These are phyloP conservation scores for Kwoniella dendrophila DNA, from an alignment of 768 basidiomycete genomes.

Conservation along the genomic window DNA sequence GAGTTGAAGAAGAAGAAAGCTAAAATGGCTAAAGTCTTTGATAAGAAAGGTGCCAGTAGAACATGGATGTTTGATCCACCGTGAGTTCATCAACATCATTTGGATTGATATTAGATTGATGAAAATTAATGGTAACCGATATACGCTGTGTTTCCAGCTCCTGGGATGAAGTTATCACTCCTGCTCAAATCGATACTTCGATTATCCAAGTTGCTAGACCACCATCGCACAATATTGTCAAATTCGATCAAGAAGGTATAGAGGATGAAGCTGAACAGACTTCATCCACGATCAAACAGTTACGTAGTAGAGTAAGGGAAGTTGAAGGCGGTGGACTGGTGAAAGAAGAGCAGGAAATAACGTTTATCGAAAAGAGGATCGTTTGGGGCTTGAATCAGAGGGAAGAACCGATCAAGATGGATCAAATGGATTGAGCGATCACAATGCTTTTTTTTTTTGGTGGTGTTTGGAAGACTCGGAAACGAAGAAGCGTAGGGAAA, in stretches of 20 bases:
- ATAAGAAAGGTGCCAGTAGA: constrained; percentile 13
- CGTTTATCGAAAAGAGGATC: constrained; percentile 28
- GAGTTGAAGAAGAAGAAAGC: constrained; percentile 22
- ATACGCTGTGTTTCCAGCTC: not conserved
- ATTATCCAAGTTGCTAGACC: constrained; percentile 5
- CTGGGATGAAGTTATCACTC: constrained; percentile 3
- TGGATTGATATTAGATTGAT: not conserved
- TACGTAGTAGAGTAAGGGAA: constrained; percentile 16
- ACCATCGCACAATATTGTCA: not conserved
- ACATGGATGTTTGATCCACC: constrained; percentile 27
- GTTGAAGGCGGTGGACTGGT: constrained; percentile 28
- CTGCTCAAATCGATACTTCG: constrained; percentile 2
- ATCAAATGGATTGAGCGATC: no score
- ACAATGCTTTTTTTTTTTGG: no score
- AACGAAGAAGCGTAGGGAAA: no score
- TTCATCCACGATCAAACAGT: constrained; percentile 17
- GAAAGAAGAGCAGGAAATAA: constrained; percentile 30
- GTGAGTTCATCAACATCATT: constrained; percentile 26
- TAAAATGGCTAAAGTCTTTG: constrained; percentile 9
- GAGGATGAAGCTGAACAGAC: constrained; percentile 12
- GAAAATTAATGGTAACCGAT: not conserved
- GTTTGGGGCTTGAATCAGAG: constrained; percentile 24
- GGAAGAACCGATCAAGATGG: no score
- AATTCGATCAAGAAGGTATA: constrained; percentile 5
- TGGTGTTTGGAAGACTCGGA: no score